A percentile compares a stretch with the other conserved stretches of the same genome.
These are phyloP conservation scores for Wickerhamiella hasegawae DNA, from an alignment of 805 yeast species.

Conservation along the genomic window DNA sequence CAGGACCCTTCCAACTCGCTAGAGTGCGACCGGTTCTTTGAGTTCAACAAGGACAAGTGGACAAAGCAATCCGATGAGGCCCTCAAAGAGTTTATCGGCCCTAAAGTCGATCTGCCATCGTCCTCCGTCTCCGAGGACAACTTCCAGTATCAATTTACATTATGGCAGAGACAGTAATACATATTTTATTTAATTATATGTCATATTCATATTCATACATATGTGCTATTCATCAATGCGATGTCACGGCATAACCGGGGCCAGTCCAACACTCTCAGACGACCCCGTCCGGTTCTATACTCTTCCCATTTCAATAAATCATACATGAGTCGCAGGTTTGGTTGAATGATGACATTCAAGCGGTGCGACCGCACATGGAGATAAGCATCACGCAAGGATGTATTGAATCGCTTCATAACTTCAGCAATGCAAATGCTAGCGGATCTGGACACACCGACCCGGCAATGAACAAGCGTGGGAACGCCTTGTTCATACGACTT, in stretches of 20 bases:
- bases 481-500: slow-evolving; percentile 13
- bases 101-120: slow-evolving; percentile 15
- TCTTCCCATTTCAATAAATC: slow-evolving; percentile 66
- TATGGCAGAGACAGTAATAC: slow-evolving; percentile 25
- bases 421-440: slow-evolving; percentile 95
- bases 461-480: slow-evolving; percentile 68
- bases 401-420: slow-evolving; percentile 60
- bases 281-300: slow-evolving; percentile 15
- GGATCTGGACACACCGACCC: slow-evolving; percentile 89
- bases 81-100: slow-evolving; percentile 27
- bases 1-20: slow-evolving; percentile 20
- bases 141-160: slow-evolving; percentile 39
- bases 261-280: slow-evolving; percentile 60
- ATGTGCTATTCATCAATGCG: slow-evolving; percentile 23
- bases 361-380: slow-evolving; percentile 78
- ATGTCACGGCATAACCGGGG: slow-evolving; percentile 72
- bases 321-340: slow-evolving; percentile 80
- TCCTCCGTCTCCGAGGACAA: slow-evolving; percentile 28
- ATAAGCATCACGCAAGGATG: slow-evolving; percentile 65
- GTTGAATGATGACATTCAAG: slow-evolving; percentile 84
- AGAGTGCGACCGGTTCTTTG: slow-evolving; percentile 59
- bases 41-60: slow-evolving; percentile 17
- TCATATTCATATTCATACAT: neutral
- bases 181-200: neutral
- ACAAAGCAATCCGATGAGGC: slow-evolving; percentile 20